Conservation (phyloP, 306 rosid species). For the Datisca glomerata region DNA sequence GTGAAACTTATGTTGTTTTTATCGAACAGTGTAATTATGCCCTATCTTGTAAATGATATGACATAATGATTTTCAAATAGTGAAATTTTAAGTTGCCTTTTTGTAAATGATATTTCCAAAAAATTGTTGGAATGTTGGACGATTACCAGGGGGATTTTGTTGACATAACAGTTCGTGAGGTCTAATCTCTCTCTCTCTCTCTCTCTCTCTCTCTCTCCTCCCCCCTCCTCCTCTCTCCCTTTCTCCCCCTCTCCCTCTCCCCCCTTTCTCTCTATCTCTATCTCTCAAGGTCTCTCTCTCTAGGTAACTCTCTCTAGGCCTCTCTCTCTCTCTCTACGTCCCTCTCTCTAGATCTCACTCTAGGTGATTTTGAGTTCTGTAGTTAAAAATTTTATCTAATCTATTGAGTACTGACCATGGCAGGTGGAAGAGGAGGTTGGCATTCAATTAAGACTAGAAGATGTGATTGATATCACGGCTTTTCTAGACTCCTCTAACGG, state of each 20-base stretch:
- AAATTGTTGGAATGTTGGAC: conserved; percentile 93
- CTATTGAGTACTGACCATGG: conserved; percentile 7
- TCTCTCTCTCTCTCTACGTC: not conserved
- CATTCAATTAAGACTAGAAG: conserved; percentile 46
- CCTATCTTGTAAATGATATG: not conserved
- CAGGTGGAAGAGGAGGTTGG: conserved; percentile 94
- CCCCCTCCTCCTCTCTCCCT: too few species aligned
- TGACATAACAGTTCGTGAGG: conserved; percentile 77
- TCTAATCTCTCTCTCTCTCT: conserved; percentile 22
- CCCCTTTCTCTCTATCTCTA: not conserved
- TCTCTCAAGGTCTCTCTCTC: too few species aligned
- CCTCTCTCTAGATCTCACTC: too few species aligned
- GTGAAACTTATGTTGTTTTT: conserved; percentile 74
- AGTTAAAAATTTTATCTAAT: not conserved
- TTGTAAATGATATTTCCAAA: too few species aligned
- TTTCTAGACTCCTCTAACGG: conserved; percentile 67
- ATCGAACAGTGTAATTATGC: conserved; percentile 42
- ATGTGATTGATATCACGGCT: conserved; percentile 75
- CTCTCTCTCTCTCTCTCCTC: too few species aligned
- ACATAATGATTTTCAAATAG: not conserved
- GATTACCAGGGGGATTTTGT: conserved; percentile 69
- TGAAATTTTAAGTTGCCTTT: conserved; percentile 2
- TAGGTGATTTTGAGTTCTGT: conserved; percentile 12
- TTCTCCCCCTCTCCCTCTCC: too few species aligned
- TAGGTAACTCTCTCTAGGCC: not conserved